Conservation (phyloP, 1,284 basidiomycete genomes). For the Ustilago cynodontis region DNA sequence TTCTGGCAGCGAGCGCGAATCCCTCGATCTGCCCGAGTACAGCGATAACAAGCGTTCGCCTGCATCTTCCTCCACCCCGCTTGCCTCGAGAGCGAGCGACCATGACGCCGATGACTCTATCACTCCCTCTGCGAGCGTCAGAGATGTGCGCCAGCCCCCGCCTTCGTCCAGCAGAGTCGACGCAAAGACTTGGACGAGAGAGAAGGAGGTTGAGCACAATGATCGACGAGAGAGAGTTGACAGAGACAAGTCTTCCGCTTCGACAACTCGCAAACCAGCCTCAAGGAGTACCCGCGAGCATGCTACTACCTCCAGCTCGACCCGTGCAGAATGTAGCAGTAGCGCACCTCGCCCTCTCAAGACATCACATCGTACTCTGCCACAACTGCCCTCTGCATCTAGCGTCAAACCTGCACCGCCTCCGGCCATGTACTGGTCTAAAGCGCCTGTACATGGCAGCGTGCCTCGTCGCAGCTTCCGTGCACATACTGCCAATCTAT, state of each 20-base stretch:
- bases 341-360: conserved; percentile 25
- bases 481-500: conserved; percentile 85
- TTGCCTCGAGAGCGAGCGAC: conserved; percentile 13
- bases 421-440: conserved; percentile 85
- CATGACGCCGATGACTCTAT: not conserved
- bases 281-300: conserved; percentile 27
- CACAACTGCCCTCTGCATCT: conserved; percentile 55
- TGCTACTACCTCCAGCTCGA: conserved; percentile 11
- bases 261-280: conserved; percentile 8
- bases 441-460: conserved; percentile 81
- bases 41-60: conserved; percentile 1
- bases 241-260: conserved; percentile 15
- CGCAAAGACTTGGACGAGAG: not conserved
- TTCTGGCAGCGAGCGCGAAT: conserved; percentile 6
- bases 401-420: conserved; percentile 52
- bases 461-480: conserved; percentile 82
- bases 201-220: conserved; percentile 12
- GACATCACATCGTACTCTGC: conserved; percentile 36
- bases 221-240: conserved; percentile 26
- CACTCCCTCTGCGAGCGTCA: conserved; percentile 5
- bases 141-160: conserved; percentile 6
- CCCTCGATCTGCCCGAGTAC: not conserved
- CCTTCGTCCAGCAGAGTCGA: not conserved
- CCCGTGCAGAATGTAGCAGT: conserved; percentile 17
- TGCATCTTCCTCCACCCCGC: conserved; percentile 12